These are phyloP conservation scores for Exophiala sideris DNA, from an alignment of 2,329 filamentous ascomycete species.

Conservation along the genomic window DNA sequence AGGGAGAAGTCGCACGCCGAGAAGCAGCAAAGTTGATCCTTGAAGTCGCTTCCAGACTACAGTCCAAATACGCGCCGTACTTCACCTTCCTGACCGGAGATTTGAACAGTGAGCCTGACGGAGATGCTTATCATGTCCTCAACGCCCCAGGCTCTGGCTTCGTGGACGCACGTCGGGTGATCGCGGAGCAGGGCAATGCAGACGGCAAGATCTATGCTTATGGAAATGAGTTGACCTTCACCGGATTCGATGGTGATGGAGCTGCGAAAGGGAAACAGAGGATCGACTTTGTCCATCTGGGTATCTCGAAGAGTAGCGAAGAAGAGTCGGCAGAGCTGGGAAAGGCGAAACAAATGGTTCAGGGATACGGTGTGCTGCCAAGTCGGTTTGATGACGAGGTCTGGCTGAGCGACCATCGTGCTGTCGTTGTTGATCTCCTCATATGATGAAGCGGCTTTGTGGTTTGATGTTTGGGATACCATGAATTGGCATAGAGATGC, in stretches of 20 bases:
- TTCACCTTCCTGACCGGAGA: constrained; percentile 55
- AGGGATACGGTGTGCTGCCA: constrained; percentile 51
- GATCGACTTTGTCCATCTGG: constrained; percentile 54
- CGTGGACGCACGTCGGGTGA: constrained; percentile 38
- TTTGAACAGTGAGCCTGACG: constrained; percentile 52
- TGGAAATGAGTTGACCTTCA: constrained; percentile 53
- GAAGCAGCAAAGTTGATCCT: constrained; percentile 54
- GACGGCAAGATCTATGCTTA: constrained; percentile 36
- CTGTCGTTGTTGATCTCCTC: constrained; percentile 51
- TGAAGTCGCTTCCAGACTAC: constrained; percentile 25
- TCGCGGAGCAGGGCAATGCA: constrained; percentile 32
- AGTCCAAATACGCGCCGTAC: constrained; percentile 24
- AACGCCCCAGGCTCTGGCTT: constrained; percentile 38
- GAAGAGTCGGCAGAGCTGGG: neutral
- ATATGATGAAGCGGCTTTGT: neutral
- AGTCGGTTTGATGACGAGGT: constrained; percentile 56
- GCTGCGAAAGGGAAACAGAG: constrained; percentile 37
- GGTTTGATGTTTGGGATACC: no score
- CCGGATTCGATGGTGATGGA: constrained; percentile 45
- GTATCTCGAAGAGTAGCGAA: constrained; percentile 22
- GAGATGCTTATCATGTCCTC: constrained; percentile 52
- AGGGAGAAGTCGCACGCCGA: constrained; percentile 46
- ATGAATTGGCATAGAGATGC: no score
- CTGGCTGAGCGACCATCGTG: constrained; percentile 55
- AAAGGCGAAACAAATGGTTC: constrained; percentile 38